phyloP scores from a whole-genome alignment of 805 yeast species.

The Pichia kluyveri region DNA sequence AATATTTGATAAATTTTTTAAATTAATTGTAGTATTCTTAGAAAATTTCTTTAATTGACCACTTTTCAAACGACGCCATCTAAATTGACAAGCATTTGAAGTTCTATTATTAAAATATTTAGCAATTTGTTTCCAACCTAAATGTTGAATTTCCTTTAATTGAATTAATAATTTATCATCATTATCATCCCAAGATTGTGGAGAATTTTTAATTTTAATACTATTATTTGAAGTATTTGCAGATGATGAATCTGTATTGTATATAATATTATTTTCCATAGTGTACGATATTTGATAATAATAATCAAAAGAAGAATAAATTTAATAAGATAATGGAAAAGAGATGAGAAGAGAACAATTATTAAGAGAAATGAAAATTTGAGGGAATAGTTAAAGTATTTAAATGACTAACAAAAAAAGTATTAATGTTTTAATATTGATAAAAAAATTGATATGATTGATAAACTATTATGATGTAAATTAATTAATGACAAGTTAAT shows the following conservation, averaged over 20 bases:
- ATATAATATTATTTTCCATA: not conserved
- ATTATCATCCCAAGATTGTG: conserved; percentile 63
- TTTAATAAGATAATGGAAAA: not conserved
- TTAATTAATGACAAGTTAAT: too few species aligned
- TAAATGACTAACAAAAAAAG: too few species aligned
- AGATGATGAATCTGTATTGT: not conserved
- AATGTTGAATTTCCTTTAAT: conserved; percentile 69
- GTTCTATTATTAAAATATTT: conserved; percentile 70
- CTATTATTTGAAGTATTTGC: not conserved
- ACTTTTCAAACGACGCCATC: conserved; percentile 64
- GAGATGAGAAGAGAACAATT: too few species aligned
- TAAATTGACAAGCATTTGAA: conserved; percentile 83
- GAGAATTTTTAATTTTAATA: conserved; percentile 1
- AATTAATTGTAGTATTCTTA: not conserved
- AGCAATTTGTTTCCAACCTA: conserved; percentile 89
- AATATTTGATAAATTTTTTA: too few species aligned
- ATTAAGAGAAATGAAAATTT: not conserved
- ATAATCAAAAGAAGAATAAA: not conserved
- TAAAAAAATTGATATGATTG: too few species aligned
- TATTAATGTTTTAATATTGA: too few species aligned
- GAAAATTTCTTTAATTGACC: conserved; percentile 6
- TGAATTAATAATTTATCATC: conserved; percentile 67
- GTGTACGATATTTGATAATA: too few species aligned
- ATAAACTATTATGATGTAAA: too few species aligned
- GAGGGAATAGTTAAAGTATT: too few species aligned